Evolutionary conservation across 108 stramenopile species (phyloP).

Genomic region (Aurantiochytrium sp.): DNA sequence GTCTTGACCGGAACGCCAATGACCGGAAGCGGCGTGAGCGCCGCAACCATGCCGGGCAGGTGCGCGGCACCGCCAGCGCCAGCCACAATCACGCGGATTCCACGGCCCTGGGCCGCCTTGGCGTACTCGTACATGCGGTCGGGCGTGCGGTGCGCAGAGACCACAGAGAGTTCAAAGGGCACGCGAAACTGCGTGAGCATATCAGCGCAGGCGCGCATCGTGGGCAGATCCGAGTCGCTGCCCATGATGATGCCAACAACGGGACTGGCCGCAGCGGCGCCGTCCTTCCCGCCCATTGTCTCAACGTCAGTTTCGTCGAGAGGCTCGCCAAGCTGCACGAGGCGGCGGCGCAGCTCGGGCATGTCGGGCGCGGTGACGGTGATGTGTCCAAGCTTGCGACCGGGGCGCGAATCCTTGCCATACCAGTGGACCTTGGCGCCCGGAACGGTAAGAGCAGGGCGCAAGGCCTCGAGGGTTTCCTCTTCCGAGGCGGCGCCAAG

Average conservation of each 20-base stretch:
- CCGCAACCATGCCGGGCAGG: slow-evolving; percentile 95
- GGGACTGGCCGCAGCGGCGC: slow-evolving; percentile 30
- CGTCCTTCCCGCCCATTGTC: neutral
- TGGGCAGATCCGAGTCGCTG: slow-evolving; percentile 88
- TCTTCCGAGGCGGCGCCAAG: slow-evolving; percentile 36
- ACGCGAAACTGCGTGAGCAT: slow-evolving; percentile 76
- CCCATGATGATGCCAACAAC: slow-evolving; percentile 97
- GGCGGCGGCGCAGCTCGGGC: slow-evolving; percentile 35
- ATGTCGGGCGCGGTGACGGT: slow-evolving; percentile 79
- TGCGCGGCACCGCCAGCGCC: slow-evolving; percentile 99
- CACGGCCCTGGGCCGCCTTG: slow-evolving; percentile 67
- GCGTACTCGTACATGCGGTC: slow-evolving; percentile 82
- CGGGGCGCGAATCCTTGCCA: slow-evolving; percentile 75
- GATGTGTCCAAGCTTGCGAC: slow-evolving; percentile 96
- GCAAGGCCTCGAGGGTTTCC: slow-evolving; percentile 17
- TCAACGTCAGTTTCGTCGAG: neutral
- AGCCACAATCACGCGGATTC: slow-evolving; percentile 84
- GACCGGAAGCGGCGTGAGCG: slow-evolving; percentile 88
- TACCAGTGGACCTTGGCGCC: slow-evolving; percentile 92
- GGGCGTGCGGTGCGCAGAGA: slow-evolving; percentile 94
- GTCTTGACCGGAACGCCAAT: slow-evolving; percentile 97
- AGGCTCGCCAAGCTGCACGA: neutral
- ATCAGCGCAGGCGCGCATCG: slow-evolving; percentile 83
- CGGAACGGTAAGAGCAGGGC: slow-evolving; percentile 39
- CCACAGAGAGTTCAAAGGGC: slow-evolving; percentile 90